Evolutionary conservation across 495 filamentous ascomycete species (phyloP), one percentile per base, ranked within the genome.

Genomic region (Trichoderma asperelloides): DNA sequence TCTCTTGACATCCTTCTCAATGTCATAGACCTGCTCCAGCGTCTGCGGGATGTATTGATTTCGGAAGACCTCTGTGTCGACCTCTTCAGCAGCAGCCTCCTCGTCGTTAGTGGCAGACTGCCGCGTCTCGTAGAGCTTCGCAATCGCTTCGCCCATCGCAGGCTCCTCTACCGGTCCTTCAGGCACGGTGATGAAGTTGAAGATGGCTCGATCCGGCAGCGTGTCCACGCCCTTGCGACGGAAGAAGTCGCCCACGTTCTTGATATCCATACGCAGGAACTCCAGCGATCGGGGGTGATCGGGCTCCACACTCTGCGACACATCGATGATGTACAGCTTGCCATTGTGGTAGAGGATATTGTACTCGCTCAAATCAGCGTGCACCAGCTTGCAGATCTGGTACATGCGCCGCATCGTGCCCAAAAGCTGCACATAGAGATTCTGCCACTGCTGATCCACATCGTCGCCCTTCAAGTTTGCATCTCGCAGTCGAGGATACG

Each of bases 321-420:
- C 95, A 79, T 98, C 95, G 71, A 98, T 98, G 73, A 98, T 88
- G 82, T 90, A 96, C 0, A 96, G 84, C 70, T 88, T 87, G 60
- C 85, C 81, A 71, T 93, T 83, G 76, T 97, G 86, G 78, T 96
- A 98, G 0, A 98, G 85, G 57, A 96, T 85, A 71, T 98, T 98
- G 81, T 98, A 98, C 79, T 98, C 95, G 77, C 91, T 95, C 71
- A 98, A 76, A 85, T 98, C 95, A 13, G 92, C 95, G 74, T 98
- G 95, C 0, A 98, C 96, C 3, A 98, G 86, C 62, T 80, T 85
- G 79, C 96, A 97, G 16, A 86, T 85, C 73, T 95, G 91, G 77
- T 96, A 98, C 80, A 98, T 87, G 49, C 87, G 87, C 41, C 91
- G 88, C 91, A 98, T 97, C 74, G 94, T 88, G 23, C 91, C 86